Evolutionary conservation across 352 stramenopile species (phyloP), one percentile per base, ranked within the genome.

Genomic region (Globisporangium iwayamae): DNA sequence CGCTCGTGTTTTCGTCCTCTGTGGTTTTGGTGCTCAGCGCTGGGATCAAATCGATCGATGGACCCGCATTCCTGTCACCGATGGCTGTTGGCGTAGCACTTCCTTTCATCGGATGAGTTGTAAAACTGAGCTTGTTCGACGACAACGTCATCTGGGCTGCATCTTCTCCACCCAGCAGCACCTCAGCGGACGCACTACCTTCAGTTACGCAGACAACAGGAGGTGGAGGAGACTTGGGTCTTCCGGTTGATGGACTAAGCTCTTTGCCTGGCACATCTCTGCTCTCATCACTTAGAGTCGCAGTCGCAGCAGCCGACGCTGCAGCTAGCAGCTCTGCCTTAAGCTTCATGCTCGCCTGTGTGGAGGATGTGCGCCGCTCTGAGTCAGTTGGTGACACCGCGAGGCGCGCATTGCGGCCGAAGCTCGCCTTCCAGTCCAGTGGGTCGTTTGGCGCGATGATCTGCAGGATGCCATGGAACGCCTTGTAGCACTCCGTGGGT

Each of bases 381-480:
- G 38, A 53, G 13, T 54, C 25, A 10, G 14, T 30, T 28, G 50
- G 9, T 6, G 41, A 38, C 3, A 36, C n/a, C 3, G 22, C 48
- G n/a, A 65, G 38, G 25, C 48, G 39, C 11, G 45, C 25, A 5
- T 56, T 41, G 22, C n/a, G 53, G 5, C 53, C 20, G 38, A 67
- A 67, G 45, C 43, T 67, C 20, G 53, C 62, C 14, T 38, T 34
- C 62, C 62, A 67, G 45, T 62, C 45, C 25, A 67, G 34, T 18
- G 53, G 61, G 4, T 67, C 54, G 32, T 67, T 55, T 28, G 61
- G 61, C 3, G 28, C 16, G 43, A 67, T 56, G 43, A 67, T 61
- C n/a, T 56, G 61, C 10, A 67, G 36, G 25, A 65, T 38, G 8
- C 59, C 59, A 8, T 36, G 48, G 48, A 65, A 65, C 16, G 48